Conservation (phyloP, 305 asterid species). For the Fraxinus platypoda region DNA sequence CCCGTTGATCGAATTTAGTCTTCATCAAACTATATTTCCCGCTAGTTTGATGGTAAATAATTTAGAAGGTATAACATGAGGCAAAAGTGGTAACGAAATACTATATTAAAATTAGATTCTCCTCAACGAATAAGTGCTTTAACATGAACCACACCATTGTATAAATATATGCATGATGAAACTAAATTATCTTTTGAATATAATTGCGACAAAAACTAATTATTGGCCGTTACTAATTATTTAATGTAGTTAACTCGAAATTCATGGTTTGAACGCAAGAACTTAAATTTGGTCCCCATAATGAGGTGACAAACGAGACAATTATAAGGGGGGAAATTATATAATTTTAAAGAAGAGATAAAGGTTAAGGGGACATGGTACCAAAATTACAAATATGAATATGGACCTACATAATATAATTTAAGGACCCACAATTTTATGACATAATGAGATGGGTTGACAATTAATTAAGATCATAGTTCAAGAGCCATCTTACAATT, state of each 20-base stretch:
- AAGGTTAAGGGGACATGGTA: neutral
- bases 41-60: neutral
- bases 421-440: neutral
- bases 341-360: neutral
- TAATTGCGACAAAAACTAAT: neutral
- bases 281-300: neutral
- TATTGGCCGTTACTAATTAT: neutral
- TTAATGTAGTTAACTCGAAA: neutral
- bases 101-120: neutral
- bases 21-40: neutral
- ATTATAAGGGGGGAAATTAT: neutral
- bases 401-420: neutral
- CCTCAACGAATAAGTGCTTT: neutral
- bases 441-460: neutral
- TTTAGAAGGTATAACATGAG: neutral
- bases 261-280: neutral
- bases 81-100: neutral
- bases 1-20: neutral
- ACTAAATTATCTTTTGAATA: neutral
- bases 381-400: neutral
- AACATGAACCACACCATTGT: neutral
- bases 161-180: neutral
- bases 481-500: neutral
- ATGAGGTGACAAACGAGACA: neutral
- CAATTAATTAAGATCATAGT: neutral